These are phyloP conservation scores for Apophysomyces trapeziformis DNA, from an alignment of 371 early-diverging fungal species.

Conservation along the genomic window DNA sequence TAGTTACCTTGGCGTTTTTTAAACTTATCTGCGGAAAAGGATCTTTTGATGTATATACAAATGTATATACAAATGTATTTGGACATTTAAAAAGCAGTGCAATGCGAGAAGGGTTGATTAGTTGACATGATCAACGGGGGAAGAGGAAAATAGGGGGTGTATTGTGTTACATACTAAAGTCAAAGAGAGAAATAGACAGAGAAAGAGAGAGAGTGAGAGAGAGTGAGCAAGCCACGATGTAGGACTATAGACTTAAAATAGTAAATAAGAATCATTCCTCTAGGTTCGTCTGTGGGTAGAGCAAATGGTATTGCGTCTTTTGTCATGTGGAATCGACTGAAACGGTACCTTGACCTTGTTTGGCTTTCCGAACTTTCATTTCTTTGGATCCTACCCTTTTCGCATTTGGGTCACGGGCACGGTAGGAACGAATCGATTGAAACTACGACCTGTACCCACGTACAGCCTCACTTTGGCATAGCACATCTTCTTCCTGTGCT, in stretches of 20 bases:
- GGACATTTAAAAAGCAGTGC: background rate
- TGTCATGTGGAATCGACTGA: slow-evolving; percentile 9
- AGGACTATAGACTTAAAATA: background rate
- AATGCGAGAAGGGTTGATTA: background rate
- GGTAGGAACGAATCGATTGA: background rate
- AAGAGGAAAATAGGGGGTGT: background rate
- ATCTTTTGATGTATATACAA: background rate
- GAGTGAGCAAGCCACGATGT: slow-evolving; percentile 8
- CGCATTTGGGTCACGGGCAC: slow-evolving; percentile 9
- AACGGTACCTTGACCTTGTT: slow-evolving; percentile 8
- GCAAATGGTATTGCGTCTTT: slow-evolving; percentile 14
- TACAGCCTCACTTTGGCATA: slow-evolving; percentile 12
- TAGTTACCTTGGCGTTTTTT: slow-evolving; percentile 5
- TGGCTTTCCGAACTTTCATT: background rate
- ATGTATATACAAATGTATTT: background rate
- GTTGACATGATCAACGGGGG: slow-evolving; percentile 10
- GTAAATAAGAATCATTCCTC: background rate
- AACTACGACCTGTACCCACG: slow-evolving; percentile 9
- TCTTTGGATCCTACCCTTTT: slow-evolving; percentile 6
- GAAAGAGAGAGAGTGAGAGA: background rate
- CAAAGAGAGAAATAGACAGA: background rate
- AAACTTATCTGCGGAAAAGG: background rate
- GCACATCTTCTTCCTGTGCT: slow-evolving; percentile 5
- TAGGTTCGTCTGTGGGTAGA: slow-evolving; percentile 1
- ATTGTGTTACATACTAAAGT: background rate